Conservation (phyloP, 345 rosid genomes). For the Reutealis trisperma region DNA sequence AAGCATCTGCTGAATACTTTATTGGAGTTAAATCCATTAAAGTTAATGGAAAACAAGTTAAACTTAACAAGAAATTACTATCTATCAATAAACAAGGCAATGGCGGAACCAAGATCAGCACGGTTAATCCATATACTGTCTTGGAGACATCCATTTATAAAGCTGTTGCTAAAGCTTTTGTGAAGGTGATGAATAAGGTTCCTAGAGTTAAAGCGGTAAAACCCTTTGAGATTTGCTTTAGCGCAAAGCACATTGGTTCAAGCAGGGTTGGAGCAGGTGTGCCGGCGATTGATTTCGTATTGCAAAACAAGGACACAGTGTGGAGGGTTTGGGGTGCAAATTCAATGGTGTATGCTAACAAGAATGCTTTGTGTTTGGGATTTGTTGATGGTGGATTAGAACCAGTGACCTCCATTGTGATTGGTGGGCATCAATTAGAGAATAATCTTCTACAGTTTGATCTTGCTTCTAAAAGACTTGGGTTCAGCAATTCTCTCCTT, state of each 20-base stretch:
- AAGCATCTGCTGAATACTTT: slow-evolving; percentile 13
- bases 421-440: slow-evolving; percentile 32
- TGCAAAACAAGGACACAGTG: background rate
- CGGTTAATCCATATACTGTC: slow-evolving; percentile 20
- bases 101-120: slow-evolving; percentile 31
- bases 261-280: background rate
- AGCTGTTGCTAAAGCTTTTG: slow-evolving; percentile 4
- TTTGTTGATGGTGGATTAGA: slow-evolving; percentile 24
- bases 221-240: slow-evolving; percentile 18
- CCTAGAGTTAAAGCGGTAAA: slow-evolving; percentile 3
- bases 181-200: background rate
- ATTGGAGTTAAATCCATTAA: slow-evolving; percentile 18
- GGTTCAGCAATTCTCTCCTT: slow-evolving; percentile 22
- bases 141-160: slow-evolving; percentile 20
- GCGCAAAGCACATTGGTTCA: background rate
- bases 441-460: slow-evolving; percentile 36
- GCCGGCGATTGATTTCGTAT: slow-evolving; percentile 14
- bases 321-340: slow-evolving; percentile 16
- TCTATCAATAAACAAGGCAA: slow-evolving; percentile 6
- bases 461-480: slow-evolving; percentile 30
- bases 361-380: background rate
- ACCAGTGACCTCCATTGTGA: slow-evolving; percentile 19
- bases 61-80: slow-evolving; percentile 2
- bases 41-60: slow-evolving; percentile 1
- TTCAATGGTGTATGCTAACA: background rate